phyloP scores from a whole-genome alignment of 805 yeast genomes.

The Myxozyma sirexii region DNA sequence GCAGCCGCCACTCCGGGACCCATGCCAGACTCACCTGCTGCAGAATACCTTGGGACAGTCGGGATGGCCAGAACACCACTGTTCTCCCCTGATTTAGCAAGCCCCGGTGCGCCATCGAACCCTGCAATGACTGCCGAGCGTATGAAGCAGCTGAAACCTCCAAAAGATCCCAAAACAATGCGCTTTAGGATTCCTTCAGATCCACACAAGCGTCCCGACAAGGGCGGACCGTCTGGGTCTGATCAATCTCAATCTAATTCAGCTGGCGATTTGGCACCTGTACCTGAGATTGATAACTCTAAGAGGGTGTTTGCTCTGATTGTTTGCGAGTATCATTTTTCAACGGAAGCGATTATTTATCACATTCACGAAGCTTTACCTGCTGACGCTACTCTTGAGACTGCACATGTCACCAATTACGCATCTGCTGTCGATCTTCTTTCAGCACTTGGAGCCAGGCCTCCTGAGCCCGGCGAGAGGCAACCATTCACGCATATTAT shows the following conservation, averaged over 20 bases:
- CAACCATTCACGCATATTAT: conserved; percentile 40
- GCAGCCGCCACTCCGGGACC: background rate
- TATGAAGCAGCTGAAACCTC: conserved; percentile 7
- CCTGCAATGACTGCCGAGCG: conserved; percentile 9
- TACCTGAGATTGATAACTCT: background rate
- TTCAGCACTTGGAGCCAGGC: background rate
- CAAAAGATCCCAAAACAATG: conserved; percentile 23
- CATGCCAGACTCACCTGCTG: conserved; percentile 13
- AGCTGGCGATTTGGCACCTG: background rate
- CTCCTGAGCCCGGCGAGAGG: background rate
- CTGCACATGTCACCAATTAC: conserved; percentile 24
- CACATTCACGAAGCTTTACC: conserved; percentile 38
- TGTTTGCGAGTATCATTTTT: conserved; percentile 39
- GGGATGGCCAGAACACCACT: background rate
- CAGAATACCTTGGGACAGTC: conserved; percentile 6
- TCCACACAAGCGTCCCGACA: background rate
- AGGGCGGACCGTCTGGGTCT: background rate
- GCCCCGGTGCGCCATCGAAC: background rate
- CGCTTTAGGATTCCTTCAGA: conserved; percentile 26
- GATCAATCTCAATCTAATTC: background rate
- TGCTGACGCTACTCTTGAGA: conserved; percentile 16
- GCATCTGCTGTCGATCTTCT: conserved; percentile 23
- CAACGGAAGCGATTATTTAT: conserved; percentile 39
- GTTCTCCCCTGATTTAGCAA: background rate
- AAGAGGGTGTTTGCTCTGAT: conserved; percentile 21